Evolutionary conservation across 192 early-diverging fungal species (phyloP), one percentile per base, ranked within the genome.

Genomic region (Umbelopsis sp.): DNA sequence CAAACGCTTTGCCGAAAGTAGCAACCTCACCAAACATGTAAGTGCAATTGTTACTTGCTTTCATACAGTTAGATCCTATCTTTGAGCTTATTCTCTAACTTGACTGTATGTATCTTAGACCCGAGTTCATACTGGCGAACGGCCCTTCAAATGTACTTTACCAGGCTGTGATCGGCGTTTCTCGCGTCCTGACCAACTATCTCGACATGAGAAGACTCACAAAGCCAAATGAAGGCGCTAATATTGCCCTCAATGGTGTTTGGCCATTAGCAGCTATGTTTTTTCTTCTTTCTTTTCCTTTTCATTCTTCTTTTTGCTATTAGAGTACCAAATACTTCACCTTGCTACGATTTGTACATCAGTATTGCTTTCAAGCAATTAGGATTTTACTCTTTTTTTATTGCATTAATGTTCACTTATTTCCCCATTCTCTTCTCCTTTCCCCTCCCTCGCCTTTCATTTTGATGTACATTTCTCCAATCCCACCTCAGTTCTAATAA

Each of bases 91-190:
- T 49, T 45, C 41, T 53, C 35, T 52, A 21, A 51, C 41, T 8
- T 9, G 21, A 41, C 18, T 53, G 21, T n/a, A 33, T 64, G 25
- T 30, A 25, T 46, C 13, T 48, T 71, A 81, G 76, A 79, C 85
- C 61, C 81, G 86, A n/a, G 81, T 86, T 7, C 86, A 87, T 66
- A 86, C 86, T 4, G 89, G 90, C 23, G 91, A 91, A 74, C 86
- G 85, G 4, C 91, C 91, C 20, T 92, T 88, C 72, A 80, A 81
- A 71, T 92, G 91, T 67, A 75, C 85, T 3, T 67, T 76, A 49
- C 71, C 69, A 6, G 68, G 79, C 1, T 86, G 86, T 64, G 74
- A 65, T 21, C 86, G 86, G 47, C 61, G 76, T 4, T 88, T 88
- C 71, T 81, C 82, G 12, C 64, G 86, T 35, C 81, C 86, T 20